Conservation (phyloP, 2,329 filamentous ascomycete species). For the Volutella citrinella region DNA sequence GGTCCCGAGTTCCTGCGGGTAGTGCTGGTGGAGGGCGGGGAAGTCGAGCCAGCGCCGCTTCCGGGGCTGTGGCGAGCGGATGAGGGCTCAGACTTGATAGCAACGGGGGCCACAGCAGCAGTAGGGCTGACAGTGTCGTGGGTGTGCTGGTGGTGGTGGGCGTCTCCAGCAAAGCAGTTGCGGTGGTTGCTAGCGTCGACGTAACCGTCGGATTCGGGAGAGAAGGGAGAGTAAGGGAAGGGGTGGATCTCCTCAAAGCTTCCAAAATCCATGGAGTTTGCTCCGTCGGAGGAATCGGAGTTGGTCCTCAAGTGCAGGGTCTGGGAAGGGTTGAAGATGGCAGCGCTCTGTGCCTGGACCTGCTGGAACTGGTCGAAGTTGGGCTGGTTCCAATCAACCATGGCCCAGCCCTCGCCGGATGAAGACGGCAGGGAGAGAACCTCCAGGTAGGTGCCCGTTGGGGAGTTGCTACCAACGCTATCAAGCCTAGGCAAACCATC, state of each 20-base stretch:
- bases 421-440: conserved; percentile 78
- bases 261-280: conserved; percentile 63
- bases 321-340: conserved; percentile 90
- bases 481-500: conserved; percentile 39
- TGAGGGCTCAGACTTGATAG: conserved; percentile 56
- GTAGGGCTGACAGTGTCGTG: conserved; percentile 64
- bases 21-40: conserved; percentile 59
- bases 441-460: conserved; percentile 66
- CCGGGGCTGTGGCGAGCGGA: conserved; percentile 60
- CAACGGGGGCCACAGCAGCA: conserved; percentile 64
- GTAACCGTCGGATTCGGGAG: conserved; percentile 75
- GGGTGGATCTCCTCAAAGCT: conserved; percentile 76
- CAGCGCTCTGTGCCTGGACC: conserved; percentile 50
- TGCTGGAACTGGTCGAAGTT: conserved; percentile 60
- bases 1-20: conserved; percentile 64
- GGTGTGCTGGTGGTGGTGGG: conserved; percentile 44
- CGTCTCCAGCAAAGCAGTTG: conserved; percentile 60
- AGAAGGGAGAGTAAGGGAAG: conserved; percentile 77
- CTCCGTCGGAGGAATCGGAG: conserved; percentile 78
- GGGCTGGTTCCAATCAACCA: conserved; percentile 72
- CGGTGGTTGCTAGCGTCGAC: conserved; percentile 60
- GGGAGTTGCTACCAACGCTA: conserved; percentile 44
- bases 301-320: conserved; percentile 84
- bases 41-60: conserved; percentile 58
- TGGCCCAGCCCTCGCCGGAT: conserved; percentile 83